Conservation (phyloP, 768 basidiomycete genomes). For the Mycena vitilis region DNA sequence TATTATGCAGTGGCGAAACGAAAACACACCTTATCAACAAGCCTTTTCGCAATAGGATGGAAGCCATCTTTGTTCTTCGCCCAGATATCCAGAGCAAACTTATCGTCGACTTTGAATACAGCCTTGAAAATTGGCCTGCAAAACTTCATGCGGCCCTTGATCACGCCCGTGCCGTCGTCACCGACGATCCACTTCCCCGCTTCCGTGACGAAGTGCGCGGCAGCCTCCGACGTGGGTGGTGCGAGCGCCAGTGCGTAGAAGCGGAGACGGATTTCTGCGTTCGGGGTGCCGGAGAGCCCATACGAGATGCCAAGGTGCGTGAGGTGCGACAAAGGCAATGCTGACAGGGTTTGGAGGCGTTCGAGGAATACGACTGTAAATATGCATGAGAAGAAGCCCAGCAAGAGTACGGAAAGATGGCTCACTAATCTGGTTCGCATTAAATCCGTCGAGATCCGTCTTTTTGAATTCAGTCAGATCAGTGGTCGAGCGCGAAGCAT, state of each 20-base stretch:
- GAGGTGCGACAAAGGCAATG: slow-evolving; percentile 73
- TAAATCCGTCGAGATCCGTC: slow-evolving; percentile 73
- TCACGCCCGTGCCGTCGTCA: slow-evolving; percentile 65
- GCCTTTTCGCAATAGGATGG: slow-evolving; percentile 80
- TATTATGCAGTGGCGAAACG: background rate
- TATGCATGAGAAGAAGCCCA: background rate
- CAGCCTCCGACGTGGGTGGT: slow-evolving; percentile 58
- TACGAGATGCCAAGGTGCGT: slow-evolving; percentile 70
- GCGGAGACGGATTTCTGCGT: slow-evolving; percentile 82
- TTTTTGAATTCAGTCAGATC: slow-evolving; percentile 64
- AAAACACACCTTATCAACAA: slow-evolving; percentile 76
- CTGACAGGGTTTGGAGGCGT: slow-evolving; percentile 68
- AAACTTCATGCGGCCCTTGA: slow-evolving; percentile 92
- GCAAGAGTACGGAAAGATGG: slow-evolving; percentile 20
- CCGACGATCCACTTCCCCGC: slow-evolving; percentile 80
- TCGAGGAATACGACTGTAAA: slow-evolving; percentile 86
- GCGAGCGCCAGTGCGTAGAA: slow-evolving; percentile 81
- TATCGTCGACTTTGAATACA: slow-evolving; percentile 63
- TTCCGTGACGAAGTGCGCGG: slow-evolving; percentile 60
- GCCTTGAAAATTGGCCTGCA: slow-evolving; percentile 76
- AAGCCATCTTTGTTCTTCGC: slow-evolving; percentile 61
- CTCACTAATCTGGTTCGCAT: slow-evolving; percentile 82
- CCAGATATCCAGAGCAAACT: slow-evolving; percentile 65
- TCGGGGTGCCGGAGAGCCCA: slow-evolving; percentile 61
- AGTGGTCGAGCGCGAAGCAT: slow-evolving; percentile 61